Conservation (phyloP, 139 green algal genomes). For the Micractinium conductrix region DNA sequence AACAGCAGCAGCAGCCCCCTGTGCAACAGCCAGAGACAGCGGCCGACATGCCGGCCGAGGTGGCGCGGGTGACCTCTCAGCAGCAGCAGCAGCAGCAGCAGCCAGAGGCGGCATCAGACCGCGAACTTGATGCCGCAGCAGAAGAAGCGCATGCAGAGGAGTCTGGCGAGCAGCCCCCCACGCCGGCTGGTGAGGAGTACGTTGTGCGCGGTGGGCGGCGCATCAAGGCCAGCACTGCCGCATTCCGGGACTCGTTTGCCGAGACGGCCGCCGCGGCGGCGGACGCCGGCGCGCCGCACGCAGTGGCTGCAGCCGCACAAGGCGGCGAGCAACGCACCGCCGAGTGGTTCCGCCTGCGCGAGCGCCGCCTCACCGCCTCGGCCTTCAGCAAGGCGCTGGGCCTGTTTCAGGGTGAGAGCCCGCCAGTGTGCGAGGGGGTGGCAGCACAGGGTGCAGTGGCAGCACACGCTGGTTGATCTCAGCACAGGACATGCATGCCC, state of each 20-base stretch:
- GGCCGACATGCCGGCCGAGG: no score
- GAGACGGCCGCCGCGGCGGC: not conserved
- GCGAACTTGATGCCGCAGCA: slow-evolving; percentile 1
- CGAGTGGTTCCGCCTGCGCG: slow-evolving; percentile 58
- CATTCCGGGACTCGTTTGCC: slow-evolving; percentile 28
- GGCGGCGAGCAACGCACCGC: slow-evolving; percentile 60
- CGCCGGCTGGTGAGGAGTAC: slow-evolving; percentile 12
- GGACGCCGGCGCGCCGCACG: not conserved
- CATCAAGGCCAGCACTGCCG: slow-evolving; percentile 24
- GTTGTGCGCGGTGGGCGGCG: slow-evolving; percentile 17
- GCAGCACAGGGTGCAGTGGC: no score
- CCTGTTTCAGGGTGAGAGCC: slow-evolving; percentile 36
- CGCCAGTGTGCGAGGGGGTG: no score
- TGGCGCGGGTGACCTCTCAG: no score
- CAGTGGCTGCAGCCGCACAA: not conserved
- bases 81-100: not conserved
- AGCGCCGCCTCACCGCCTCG: slow-evolving; percentile 64
- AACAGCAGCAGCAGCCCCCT: not conserved
- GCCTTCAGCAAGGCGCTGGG: slow-evolving; percentile 66
- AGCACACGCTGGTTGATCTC: no score
- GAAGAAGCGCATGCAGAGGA: slow-evolving; percentile 13
- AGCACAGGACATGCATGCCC: no score
- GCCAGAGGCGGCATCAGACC: not conserved
- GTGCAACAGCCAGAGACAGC: not conserved
- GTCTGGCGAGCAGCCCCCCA: not conserved